Evolutionary conservation across 345 rosid genomes (phyloP).

Genomic region (Syzygium oleosum): DNA sequence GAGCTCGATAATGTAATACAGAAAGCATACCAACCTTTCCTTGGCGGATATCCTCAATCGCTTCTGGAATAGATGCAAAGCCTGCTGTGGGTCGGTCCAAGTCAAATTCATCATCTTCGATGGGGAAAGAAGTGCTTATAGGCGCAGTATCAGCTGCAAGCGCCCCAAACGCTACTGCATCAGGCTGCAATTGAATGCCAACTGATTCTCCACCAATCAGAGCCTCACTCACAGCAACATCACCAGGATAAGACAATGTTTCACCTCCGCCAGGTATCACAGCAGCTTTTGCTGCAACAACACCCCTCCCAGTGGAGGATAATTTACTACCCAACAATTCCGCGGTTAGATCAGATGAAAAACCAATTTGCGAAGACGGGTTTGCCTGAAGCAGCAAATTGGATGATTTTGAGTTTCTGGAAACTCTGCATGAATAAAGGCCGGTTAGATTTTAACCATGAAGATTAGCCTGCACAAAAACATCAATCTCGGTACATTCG

Average conservation of each 20-base stretch:
- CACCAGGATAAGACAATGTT: conserved; percentile 34
- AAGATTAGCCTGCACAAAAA: background rate
- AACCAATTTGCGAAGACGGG: conserved; percentile 15
- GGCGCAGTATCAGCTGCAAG: conserved; percentile 38
- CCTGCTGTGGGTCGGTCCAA: conserved; percentile 67
- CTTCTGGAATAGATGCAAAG: conserved; percentile 74
- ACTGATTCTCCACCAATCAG: conserved; percentile 1
- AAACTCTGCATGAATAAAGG: conserved; percentile 22
- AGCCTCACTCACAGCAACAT: conserved; percentile 10
- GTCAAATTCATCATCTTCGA: conserved; percentile 55
- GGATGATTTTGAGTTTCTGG: conserved; percentile 29
- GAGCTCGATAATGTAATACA: background rate
- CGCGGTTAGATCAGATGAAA: conserved; percentile 12
- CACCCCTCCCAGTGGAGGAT: conserved; percentile 19
- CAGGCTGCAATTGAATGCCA: conserved; percentile 22
- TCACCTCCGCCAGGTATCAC: conserved; percentile 59
- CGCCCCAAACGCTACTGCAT: conserved; percentile 32
- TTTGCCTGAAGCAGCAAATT: conserved; percentile 19
- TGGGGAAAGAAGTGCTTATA: conserved; percentile 27
- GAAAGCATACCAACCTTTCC: conserved; percentile 57
- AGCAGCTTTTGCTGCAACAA: conserved; percentile 32
- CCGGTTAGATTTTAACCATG: background rate
- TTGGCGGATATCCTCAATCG: conserved; percentile 81
- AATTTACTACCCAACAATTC: conserved; percentile 18
- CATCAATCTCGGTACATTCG: background rate